These are phyloP conservation scores for Brassica balearica DNA, from an alignment of 441 rosid species.

Conservation along the genomic window DNA sequence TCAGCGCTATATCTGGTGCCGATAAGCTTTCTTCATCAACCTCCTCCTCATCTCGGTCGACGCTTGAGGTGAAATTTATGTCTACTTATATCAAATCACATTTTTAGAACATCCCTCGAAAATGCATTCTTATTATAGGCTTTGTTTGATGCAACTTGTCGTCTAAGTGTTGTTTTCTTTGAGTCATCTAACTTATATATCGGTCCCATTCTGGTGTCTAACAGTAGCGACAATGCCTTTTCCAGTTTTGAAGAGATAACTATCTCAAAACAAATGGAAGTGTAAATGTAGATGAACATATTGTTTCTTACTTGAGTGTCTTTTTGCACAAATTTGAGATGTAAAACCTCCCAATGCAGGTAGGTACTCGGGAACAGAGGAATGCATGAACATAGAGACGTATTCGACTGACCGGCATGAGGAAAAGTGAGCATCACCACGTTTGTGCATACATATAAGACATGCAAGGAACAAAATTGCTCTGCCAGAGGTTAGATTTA, in stretches of 20 bases:
- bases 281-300: background rate
- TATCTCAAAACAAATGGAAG: background rate
- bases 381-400: slow-evolving; percentile 54
- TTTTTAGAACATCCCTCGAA: background rate
- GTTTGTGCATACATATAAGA: slow-evolving; percentile 20
- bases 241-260: background rate
- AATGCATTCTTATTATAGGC: background rate
- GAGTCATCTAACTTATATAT: slow-evolving; percentile 52
- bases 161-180: slow-evolving; percentile 2
- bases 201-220: slow-evolving; percentile 66
- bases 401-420: slow-evolving; percentile 15
- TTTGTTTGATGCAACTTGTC: slow-evolving; percentile 5
- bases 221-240: slow-evolving; percentile 36
- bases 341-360: slow-evolving; percentile 51
- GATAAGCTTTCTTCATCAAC: slow-evolving; percentile 50
- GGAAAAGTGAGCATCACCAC: slow-evolving; percentile 27
- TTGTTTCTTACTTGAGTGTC: slow-evolving; percentile 11
- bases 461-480: background rate
- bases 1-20: slow-evolving; percentile 40
- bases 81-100: background rate
- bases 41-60: slow-evolving; percentile 61
- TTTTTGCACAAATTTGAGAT: slow-evolving; percentile 46
- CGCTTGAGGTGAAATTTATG: slow-evolving; percentile 53
- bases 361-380: slow-evolving; percentile 42
- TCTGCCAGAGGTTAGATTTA: slow-evolving; percentile 2